Evolutionary conservation across 1,139 yeast genomes (phyloP).

Genomic region (Candida sp.): DNA sequence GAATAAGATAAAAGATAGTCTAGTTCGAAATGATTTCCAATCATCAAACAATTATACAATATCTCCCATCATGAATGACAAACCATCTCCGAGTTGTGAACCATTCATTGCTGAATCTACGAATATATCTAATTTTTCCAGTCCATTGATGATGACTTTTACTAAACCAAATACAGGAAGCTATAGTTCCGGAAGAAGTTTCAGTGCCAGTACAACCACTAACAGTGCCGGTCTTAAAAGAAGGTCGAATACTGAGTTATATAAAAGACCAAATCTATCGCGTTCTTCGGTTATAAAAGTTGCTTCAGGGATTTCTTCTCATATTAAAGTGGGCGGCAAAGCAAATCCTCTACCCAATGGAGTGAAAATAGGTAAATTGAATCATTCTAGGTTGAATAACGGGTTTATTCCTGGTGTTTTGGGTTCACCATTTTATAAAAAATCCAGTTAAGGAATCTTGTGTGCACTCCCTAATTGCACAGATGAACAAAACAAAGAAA

Average conservation of each 20-base stretch:
- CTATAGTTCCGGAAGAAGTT: not conserved
- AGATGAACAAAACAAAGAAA: too few relatives aligned
- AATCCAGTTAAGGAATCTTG: not conserved
- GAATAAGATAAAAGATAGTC: not conserved
- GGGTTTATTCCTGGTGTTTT: conserved; percentile 5
- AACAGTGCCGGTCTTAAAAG: not conserved
- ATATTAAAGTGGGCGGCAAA: conserved; percentile 10
- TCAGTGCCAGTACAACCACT: not conserved
- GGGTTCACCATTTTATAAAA: conserved; percentile 9
- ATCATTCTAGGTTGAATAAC: conserved; percentile 8
- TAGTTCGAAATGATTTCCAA: not conserved
- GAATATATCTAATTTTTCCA: conserved; percentile 7
- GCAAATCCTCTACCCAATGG: conserved; percentile 1
- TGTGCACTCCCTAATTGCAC: not conserved
- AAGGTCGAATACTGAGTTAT: not conserved
- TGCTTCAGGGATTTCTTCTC: conserved; percentile 12
- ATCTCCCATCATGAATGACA: not conserved
- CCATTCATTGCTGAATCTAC: conserved; percentile 13
- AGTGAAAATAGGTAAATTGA: conserved; percentile 3
- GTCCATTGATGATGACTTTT: conserved; percentile 3
- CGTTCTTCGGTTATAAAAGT: conserved; percentile 9
- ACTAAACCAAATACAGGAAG: conserved; percentile 2
- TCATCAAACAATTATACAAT: not conserved
- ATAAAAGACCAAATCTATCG: not conserved
- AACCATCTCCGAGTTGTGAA: not conserved